Percentiles rank a stretch among this genome's conserved stretches.
These are phyloP conservation scores for Fusarium protoensiforme DNA, from an alignment of 2,329 filamentous ascomycete species.

Conservation along the genomic window DNA sequence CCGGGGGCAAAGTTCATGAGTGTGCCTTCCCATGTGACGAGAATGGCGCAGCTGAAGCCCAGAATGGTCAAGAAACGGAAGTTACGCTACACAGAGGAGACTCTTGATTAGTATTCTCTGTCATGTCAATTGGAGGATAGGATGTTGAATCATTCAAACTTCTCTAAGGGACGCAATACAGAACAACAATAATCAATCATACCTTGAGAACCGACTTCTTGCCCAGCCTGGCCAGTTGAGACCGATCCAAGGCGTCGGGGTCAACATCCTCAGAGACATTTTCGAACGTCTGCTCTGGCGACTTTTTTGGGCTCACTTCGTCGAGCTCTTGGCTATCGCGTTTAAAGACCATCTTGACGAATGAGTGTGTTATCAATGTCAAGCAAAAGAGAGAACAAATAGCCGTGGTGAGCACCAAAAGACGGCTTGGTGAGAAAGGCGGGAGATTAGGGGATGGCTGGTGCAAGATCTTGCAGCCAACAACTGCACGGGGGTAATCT, in stretches of 20 bases:
- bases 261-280: constrained; percentile 11
- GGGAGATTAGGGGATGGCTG: constrained; percentile 3
- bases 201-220: constrained; percentile 39
- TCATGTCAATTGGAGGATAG: background rate
- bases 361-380: background rate
- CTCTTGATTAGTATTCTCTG: background rate
- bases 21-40: constrained; percentile 43
- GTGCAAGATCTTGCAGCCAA: constrained; percentile 1
- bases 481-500: background rate
- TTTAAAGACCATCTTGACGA: background rate
- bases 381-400: background rate
- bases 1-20: constrained; percentile 42
- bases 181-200: background rate
- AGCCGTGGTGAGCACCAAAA: background rate
- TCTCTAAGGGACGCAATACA: background rate
- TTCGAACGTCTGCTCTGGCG: constrained; percentile 7
- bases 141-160: background rate
- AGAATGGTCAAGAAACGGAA: constrained; percentile 41
- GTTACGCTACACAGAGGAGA: constrained; percentile 23
- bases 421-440: background rate
- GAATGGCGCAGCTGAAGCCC: constrained; percentile 42
- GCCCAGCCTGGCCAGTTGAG: constrained; percentile 35
- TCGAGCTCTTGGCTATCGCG: constrained; percentile 2
- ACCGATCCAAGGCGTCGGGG: constrained; percentile 35
- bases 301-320: constrained; percentile 28